Base-by-base conservation (phyloP, 345 rosid genomes). In the rapeseed (Brassica napus) region DNA sequence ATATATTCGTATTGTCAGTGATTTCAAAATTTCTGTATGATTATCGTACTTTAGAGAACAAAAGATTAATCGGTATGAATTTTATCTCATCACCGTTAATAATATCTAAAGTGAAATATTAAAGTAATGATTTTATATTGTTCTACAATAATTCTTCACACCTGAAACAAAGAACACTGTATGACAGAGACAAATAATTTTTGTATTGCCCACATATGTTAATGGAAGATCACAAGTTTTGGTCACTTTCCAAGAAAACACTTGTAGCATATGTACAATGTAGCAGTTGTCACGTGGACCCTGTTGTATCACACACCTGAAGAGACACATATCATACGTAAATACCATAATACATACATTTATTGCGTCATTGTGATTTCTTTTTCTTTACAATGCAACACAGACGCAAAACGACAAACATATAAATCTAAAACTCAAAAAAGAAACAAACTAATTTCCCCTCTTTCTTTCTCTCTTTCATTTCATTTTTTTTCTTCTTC, bases 251-350 rank as follows among this genome's bases (percentile, higher is more conserved):
- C 9, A 9, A 2, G 4, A 39, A 39, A 39, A 61, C 28, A 77
- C 39, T 3, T 68, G 62, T 68, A 66, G n/a, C 67, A 58, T 68
- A 42, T 58, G 47, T 47, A 77, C 69, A 77, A 77, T 7, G 74
- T n/a, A 47, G 69, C 71, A 1, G 32, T 18, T 21, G 60, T 65
- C 61, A 71, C 81, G 81, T 55, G 76, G 32, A 71, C 9, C 72
- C 16, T 8, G 8, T 5, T 30, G 71, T 52, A 7, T 77, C 26
- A 4, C 28, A 78, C 67, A 78, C 60, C 76, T 65, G 64, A 58
- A 44, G 64, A 65, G 1, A 71, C 31, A 65, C 34, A 57, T 78
- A 9, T 30, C n/a, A 3, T 11, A 28, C 14, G 6, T 26, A 8
- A 7, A 7, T 7, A 26, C 64, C 64, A 26, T 59, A 23, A 59